Evolutionary conservation across 257 asterid genomes (phyloP).

Genomic region (Solanum pennellii): DNA sequence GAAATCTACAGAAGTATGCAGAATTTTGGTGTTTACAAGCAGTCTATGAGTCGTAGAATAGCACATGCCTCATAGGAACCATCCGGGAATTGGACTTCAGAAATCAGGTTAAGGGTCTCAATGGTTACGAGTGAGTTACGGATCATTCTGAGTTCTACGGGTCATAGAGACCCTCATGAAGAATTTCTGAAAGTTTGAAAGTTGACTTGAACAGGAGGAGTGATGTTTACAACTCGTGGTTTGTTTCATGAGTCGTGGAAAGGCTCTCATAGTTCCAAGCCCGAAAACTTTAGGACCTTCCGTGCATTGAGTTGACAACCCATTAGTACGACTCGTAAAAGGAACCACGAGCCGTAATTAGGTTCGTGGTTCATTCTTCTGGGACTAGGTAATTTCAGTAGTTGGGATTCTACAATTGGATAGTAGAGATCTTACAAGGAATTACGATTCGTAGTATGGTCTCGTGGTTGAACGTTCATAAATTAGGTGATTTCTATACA

Average conservation of each 20-base stretch:
- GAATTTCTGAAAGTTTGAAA: not conserved
- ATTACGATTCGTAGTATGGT: not conserved
- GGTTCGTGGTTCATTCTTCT: not conserved
- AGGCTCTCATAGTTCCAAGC: not conserved
- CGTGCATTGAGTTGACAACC: not conserved
- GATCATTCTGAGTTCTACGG: not conserved
- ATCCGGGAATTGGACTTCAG: not conserved
- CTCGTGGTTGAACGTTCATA: not conserved
- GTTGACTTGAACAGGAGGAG: not conserved
- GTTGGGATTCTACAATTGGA: not conserved
- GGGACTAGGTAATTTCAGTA: not conserved
- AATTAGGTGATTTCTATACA: not conserved
- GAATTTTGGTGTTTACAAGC: not conserved
- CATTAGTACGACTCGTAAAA: not conserved
- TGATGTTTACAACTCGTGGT: not conserved
- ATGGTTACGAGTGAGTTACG: not conserved
- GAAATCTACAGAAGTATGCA: not conserved
- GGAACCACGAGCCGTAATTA: not conserved
- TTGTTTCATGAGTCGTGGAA: not conserved
- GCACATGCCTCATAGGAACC: not conserved
- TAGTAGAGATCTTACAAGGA: not conserved
- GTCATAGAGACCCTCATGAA: not conserved
- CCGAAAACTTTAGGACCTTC: not conserved
- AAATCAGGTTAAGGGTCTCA: not conserved
- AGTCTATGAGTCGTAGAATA: not conserved